Evolutionary conservation across 495 filamentous ascomycete genomes (phyloP), one percentile per base, ranked within the genome.

Genomic region (Penicillium bialowiezense): DNA sequence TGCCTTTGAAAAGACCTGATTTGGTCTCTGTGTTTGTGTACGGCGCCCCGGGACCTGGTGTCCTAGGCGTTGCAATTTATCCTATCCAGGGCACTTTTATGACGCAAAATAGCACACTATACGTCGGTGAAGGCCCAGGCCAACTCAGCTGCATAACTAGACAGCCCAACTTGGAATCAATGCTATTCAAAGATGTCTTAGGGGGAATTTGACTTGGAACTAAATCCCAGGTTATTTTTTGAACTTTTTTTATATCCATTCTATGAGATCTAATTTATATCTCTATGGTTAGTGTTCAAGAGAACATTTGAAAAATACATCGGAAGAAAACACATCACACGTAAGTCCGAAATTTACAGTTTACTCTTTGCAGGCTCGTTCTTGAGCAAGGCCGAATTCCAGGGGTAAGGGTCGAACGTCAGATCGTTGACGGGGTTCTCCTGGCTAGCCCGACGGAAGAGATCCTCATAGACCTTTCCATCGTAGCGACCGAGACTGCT

Each of bases 401-500:
- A 78, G 23, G 84, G 83, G 55, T 87, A 87, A 7, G 84, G 84
- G 63, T 88, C 83, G 44, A 87, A 75, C 9, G 78, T 78, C 47
- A 86, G 63, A 24, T 76, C 74, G 58, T 88, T 88, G 42, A 87
- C 68, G 21, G 83, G 84, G 64, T 88, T 88, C 63, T 84, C 65
- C 67, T 84, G 72, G 54, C 75, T 81, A 9, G 84, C 84, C 19
- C 84, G 64, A 41, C 79, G 64, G 69, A 86, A 87, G 63, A 88
- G 71, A 63, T 87, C 84, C 51, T 83, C 80, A 54, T 87, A 88
- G 20, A 86, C 83, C 52, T 83, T 76, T 18, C 84, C 84, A 56
- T 88, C 84, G 23, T 74, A 76, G 7, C 83, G 69, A 13, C 84
- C 84, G 26, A 88, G 65, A 55, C 76, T 80, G 55, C 74, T 79